Evolutionary conservation across 768 basidiomycete species (phyloP).

Genomic region (Xerocomellus chrysenteron): DNA sequence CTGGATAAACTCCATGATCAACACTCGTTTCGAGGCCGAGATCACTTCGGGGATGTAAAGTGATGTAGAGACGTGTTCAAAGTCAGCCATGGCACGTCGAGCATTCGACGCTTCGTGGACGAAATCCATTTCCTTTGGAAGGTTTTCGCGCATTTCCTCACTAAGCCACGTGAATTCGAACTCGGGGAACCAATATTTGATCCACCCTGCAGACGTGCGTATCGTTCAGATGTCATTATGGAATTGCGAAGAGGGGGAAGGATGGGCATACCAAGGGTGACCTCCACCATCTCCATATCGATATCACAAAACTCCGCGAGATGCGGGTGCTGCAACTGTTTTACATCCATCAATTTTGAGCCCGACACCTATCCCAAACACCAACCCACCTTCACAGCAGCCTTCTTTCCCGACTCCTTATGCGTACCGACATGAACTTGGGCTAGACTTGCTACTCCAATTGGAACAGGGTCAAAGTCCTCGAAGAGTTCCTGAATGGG

Average conservation of each 20-base stretch:
- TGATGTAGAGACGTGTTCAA: conserved; percentile 67
- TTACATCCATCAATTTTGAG: conserved; percentile 5
- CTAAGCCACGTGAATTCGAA: conserved; percentile 94
- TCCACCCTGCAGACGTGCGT: conserved; percentile 52
- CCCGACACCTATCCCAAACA: background rate
- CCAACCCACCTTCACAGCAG: conserved; percentile 77
- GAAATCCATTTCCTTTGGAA: conserved; percentile 96
- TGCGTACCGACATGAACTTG: conserved; percentile 90
- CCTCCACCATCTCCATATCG: conserved; percentile 84
- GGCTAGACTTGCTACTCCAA: conserved; percentile 94
- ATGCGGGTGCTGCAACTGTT: conserved; percentile 86
- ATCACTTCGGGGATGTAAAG: conserved; percentile 87
- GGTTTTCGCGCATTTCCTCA: conserved; percentile 91
- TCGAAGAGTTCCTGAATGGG: conserved; percentile 75
- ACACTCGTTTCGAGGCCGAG: conserved; percentile 74
- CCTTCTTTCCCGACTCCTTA: conserved; percentile 64
- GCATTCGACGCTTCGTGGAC: conserved; percentile 87
- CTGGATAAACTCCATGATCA: conserved; percentile 94
- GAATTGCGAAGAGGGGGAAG: background rate
- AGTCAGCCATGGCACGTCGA: conserved; percentile 65
- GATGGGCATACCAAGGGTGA: conserved; percentile 54
- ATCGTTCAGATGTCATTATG: background rate
- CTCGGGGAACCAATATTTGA: conserved; percentile 92
- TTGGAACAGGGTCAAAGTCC: conserved; percentile 82
- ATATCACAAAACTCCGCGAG: conserved; percentile 89